Conservation (phyloP, 257 asterid species). For the Vinca minor region DNA sequence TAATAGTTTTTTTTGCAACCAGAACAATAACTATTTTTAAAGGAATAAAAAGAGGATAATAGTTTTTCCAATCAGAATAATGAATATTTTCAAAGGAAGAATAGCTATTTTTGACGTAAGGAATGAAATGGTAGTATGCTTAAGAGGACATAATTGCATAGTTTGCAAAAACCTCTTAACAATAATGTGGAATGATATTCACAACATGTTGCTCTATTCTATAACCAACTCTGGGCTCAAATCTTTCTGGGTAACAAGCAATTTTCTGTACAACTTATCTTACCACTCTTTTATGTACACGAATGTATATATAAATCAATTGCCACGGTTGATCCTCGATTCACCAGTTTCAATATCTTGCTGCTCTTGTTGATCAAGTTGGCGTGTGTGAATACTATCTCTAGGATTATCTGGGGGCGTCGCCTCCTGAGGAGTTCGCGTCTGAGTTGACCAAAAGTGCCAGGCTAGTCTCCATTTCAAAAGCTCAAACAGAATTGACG, state of each 20-base stretch:
- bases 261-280: constrained; percentile 2
- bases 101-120: too few relatives aligned
- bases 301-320: constrained; percentile 3
- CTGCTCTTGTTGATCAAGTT: constrained; percentile 22
- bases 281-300: neutral
- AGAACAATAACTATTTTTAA: too few relatives aligned
- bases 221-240: neutral
- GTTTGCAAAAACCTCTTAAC: neutral
- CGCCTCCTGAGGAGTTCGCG: constrained; percentile 22
- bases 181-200: neutral
- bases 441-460: constrained; percentile 28
- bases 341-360: constrained; percentile 24
- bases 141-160: neutral
- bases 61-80: too few relatives aligned
- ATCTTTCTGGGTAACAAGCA: neutral
- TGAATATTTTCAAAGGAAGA: too few relatives aligned
- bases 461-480: constrained; percentile 46
- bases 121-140: too few relatives aligned
- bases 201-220: neutral
- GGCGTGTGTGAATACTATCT: constrained; percentile 25
- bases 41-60: too few relatives aligned
- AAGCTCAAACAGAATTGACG: constrained; percentile 54
- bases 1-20: too few relatives aligned
- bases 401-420: constrained; percentile 29
- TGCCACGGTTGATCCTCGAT: constrained; percentile 22